Evolutionary conservation across 139 green algal species (phyloP).

Genomic region (Coelastrella sp.): DNA sequence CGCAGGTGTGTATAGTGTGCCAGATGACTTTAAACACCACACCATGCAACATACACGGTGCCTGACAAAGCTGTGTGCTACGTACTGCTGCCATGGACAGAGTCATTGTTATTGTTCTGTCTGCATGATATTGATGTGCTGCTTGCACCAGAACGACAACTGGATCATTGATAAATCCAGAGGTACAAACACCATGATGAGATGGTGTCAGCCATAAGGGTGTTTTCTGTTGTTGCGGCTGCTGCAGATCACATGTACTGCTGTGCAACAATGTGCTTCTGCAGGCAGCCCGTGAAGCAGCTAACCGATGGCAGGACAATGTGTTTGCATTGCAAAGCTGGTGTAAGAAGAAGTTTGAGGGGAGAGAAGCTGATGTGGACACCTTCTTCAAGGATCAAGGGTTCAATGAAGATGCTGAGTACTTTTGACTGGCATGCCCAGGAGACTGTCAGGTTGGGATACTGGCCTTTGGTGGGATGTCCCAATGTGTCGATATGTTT

Average conservation of each 20-base stretch:
- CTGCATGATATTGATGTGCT: too few relatives aligned
- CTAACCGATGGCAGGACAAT: slow-evolving; percentile 82
- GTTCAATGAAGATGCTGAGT: slow-evolving; percentile 49
- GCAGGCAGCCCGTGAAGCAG: slow-evolving; percentile 58
- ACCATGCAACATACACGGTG: too few relatives aligned
- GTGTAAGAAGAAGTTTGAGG: slow-evolving; percentile 78
- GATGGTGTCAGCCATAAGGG: too few relatives aligned
- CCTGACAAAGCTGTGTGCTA: too few relatives aligned
- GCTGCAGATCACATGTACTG: too few relatives aligned
- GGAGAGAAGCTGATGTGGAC: slow-evolving; percentile 64
- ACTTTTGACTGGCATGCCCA: not conserved
- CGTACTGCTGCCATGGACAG: too few relatives aligned
- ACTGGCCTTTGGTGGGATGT: not conserved
- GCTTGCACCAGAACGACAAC: too few relatives aligned
- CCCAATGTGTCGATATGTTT: too few relatives aligned
- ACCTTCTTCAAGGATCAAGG: slow-evolving; percentile 68
- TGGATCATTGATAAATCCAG: too few relatives aligned
- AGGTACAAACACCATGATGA: too few relatives aligned
- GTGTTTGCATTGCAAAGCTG: slow-evolving; percentile 63
- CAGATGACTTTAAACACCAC: not conserved
- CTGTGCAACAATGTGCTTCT: not conserved
- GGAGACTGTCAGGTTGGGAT: not conserved
- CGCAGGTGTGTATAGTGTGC: not conserved
- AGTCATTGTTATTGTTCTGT: too few relatives aligned
- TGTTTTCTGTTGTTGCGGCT: too few relatives aligned